phyloP scores from a whole-genome alignment of 805 yeast genomes.

The Cyberlindnera maclurae region DNA sequence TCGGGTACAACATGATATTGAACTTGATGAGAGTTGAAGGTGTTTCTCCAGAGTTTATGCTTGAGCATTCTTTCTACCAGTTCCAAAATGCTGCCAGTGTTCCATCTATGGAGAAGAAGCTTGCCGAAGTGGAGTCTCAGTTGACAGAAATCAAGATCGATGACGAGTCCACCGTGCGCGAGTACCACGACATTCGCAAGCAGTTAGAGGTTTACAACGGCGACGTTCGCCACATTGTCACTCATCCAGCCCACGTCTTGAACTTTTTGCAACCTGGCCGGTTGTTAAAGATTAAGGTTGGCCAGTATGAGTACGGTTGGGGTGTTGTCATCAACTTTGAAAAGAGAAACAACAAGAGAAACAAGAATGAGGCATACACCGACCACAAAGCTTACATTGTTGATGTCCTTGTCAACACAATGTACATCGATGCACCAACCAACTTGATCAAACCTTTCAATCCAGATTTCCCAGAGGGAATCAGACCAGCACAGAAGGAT shows the following conservation, averaged over 20 bases:
- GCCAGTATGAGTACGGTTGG: constrained; percentile 83
- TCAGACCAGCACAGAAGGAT: constrained; percentile 71
- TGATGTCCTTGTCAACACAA: constrained; percentile 70
- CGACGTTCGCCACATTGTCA: constrained; percentile 73
- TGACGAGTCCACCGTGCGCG: constrained; percentile 67
- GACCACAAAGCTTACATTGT: constrained; percentile 91
- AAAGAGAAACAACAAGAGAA: constrained; percentile 61
- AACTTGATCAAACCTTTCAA: constrained; percentile 70
- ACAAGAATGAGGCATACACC: constrained; percentile 47
- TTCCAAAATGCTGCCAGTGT: constrained; percentile 91
- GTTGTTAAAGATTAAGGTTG: constrained; percentile 59
- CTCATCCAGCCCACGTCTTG: constrained; percentile 85
- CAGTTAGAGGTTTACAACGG: constrained; percentile 64
- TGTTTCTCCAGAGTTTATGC: constrained; percentile 95
- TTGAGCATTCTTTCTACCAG: constrained; percentile 89
- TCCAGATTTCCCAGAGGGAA: constrained; percentile 80
- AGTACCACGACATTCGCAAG: constrained; percentile 73
- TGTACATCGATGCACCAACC: constrained; percentile 79
- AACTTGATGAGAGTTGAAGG: constrained; percentile 97
- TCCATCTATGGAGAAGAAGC: constrained; percentile 69
- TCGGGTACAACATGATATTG: constrained; percentile 95
- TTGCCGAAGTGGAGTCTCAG: constrained; percentile 45
- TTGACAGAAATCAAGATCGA: constrained; percentile 50
- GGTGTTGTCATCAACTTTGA: constrained; percentile 75
- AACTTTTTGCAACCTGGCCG: constrained; percentile 88